Evolutionary conservation across 23 red algal species (phyloP).

Genomic region (Gracilaria caudata): DNA sequence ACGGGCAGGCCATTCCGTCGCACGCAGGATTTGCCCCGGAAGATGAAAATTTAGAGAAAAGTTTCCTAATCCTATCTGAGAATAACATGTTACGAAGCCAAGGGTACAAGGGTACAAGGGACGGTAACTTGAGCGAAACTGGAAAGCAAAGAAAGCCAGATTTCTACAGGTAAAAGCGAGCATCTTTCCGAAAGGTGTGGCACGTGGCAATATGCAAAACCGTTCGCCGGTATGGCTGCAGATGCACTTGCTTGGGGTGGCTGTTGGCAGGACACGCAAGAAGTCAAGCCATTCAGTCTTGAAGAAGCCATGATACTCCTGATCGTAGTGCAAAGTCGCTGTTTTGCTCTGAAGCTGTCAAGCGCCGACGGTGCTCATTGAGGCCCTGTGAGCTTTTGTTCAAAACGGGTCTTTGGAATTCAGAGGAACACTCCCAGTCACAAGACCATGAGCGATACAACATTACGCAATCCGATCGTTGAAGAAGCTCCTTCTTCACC

Average conservation of each 20-base stretch:
- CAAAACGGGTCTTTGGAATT: not conserved
- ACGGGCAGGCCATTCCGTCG: too few species aligned
- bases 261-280: constrained; percentile 11
- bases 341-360: constrained; percentile 1
- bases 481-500: constrained; percentile 62
- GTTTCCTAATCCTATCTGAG: too few species aligned
- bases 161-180: too few species aligned
- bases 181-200: not conserved
- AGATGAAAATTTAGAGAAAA: too few species aligned
- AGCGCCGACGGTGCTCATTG: not conserved
- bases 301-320: constrained; percentile 6
- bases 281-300: not conserved
- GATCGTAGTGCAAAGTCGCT: not conserved
- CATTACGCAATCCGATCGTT: constrained; percentile 47
- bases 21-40: too few species aligned
- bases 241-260: not conserved
- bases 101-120: too few species aligned
- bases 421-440: not conserved
- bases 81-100: too few species aligned
- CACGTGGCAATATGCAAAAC: constrained; percentile 2
- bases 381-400: not conserved
- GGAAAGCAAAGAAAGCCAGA: too few species aligned
- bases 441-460: constrained; percentile 34
- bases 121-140: too few species aligned
- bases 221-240: constrained; percentile 26